Evolutionary conservation across 768 basidiomycete genomes (phyloP), one percentile per base, ranked within the genome.

Genomic region (Amanita molliuscula): DNA sequence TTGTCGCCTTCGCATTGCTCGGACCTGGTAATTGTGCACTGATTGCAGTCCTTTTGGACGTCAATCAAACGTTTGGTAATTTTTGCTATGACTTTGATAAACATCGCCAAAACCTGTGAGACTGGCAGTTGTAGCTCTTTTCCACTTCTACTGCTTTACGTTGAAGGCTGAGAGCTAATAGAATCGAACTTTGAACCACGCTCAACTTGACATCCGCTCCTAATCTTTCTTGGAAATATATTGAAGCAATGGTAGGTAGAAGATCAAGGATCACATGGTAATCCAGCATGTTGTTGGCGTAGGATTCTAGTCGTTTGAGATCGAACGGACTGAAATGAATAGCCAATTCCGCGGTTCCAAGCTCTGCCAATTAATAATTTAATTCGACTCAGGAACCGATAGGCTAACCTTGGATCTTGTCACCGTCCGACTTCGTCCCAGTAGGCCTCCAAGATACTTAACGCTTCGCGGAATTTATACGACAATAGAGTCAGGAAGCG

Each of bases 261-360:
- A 98, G 73, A 64, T 99, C 96, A 35, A 98, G 74, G 50, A 98
- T 79, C 57, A 95, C 91, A 61, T 98, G 96, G 59, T 95, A 97
- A 65, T 98, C 96, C 36, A 98, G 75, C 80, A 87, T 84, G 61
- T 92, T 92, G 64, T 96, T 93, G 0, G 92, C 87, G 56, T 99
- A 99, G 4, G 95, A 88, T 58, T 94, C 88, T 11, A 99, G 76
- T 1, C 96, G 84, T 64, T 98, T 97, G 58, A 98, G 75, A 65
- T 98, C 96, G 63, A 95, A 98, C 0, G 96, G 91, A 0, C 90
- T 84, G 50, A 94, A 62, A 6, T 87, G 62, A 42, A 83, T 69
- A 1, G 78, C 69, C 61, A 88, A 64, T 41, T 74, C 63, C 21
- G 58, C 55, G 6, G 72, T 59, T 21, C 59, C 58, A n/a, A 73